Base-by-base conservation (phyloP, 495 filamentous ascomycete genomes). In the Hypoxylon perforatum region DNA sequence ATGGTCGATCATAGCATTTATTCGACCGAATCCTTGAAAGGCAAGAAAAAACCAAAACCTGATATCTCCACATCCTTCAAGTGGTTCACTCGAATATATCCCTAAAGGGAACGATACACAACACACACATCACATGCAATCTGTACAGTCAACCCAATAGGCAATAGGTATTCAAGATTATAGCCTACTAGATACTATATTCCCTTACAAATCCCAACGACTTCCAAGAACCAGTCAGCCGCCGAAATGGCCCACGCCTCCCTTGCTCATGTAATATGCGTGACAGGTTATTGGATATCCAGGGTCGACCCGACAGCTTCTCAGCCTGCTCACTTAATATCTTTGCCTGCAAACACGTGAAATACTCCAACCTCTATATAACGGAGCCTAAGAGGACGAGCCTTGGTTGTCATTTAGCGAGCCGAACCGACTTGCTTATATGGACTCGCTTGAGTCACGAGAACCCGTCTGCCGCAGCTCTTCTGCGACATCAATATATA, bases 401-500 rank as follows among this genome's bases (percentile, higher is more conserved):
- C 48, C 61, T 69, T 69, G 66, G 66, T 61, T 42, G 50, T 57
- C 56, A 57, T 65, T 65, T 69, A 53, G 57, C 66, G 63, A 59
- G 33, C 39, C 15, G 48, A 65, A 52, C 38, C 62, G 66, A 69
- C 61, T 69, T 65, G 66, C 61, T 65, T 65, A 61, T 57, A 45
- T 45, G 30, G 50, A 61, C 61, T 69, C 66, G 69, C 51, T 65
- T 50, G 47, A 63, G 51, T 73, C 68, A 73, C 68, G 60, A 77
- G 69, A 54, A 73, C 73, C 28, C 49, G 57, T 56, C 66, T 73
- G 60, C 72, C 68, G 48, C 53, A 63, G 48, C 57, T 74, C 38
- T 75, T 69, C 53, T 73, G 69, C 67, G 61, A 56, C 65, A 57
- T 68, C 55, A 77, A 75, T 71, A 57, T 71, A 63, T 54, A 70